Evolutionary conservation across 257 asterid genomes (phyloP).

Genomic region (Euphrasia confusa): DNA sequence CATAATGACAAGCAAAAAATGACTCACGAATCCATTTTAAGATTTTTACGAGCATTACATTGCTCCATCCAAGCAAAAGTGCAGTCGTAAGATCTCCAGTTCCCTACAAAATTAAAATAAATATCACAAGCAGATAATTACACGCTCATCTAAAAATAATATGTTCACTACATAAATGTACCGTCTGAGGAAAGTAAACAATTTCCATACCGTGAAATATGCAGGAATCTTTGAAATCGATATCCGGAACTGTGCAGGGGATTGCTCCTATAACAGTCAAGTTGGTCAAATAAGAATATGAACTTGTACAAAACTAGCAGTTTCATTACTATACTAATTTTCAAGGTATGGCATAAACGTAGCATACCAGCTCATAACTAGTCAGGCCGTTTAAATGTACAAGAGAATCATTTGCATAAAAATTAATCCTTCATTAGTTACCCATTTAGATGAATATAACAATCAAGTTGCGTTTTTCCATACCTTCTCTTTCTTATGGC

Average conservation of each 20-base stretch:
- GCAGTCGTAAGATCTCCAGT: constrained; percentile 94
- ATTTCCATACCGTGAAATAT: constrained; percentile 76
- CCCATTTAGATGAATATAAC: constrained; percentile 6
- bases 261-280: constrained; percentile 55
- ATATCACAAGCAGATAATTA: not conserved
- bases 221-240: constrained; percentile 91
- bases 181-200: constrained; percentile 3
- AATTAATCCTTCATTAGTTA: not conserved
- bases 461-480: constrained; percentile 17
- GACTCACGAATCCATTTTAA: constrained; percentile 17
- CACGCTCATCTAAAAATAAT: not conserved
- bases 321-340: constrained; percentile 1
- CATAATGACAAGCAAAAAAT: constrained; percentile 3
- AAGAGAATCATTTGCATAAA: constrained; percentile 13
- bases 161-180: not conserved
- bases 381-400: constrained; percentile 2
- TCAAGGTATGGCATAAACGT: not conserved
- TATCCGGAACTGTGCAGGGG: constrained; percentile 84
- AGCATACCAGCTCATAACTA: constrained; percentile 13
- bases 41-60: constrained; percentile 45
- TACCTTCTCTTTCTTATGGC: constrained; percentile 90
- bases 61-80: constrained; percentile 96
- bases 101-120: constrained; percentile 59
- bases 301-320: constrained; percentile 11
- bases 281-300: constrained; percentile 21